Base-by-base conservation (phyloP, 2,329 filamentous ascomycete species). In the Curvularia sp. region DNA sequence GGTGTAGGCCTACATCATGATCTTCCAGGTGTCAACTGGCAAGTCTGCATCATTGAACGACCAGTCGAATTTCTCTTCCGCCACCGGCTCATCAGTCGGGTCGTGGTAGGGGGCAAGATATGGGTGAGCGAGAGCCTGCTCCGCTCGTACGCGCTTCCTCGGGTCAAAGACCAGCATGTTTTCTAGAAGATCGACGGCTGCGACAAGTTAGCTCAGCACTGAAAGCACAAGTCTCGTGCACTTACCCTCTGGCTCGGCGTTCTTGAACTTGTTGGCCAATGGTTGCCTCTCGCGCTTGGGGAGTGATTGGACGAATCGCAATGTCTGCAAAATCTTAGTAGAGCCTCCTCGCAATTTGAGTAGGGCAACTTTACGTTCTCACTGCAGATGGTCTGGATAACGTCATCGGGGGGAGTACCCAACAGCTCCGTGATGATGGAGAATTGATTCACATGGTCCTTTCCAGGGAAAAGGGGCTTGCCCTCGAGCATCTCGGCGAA, bases 401-500 rank as follows among this genome's bases (percentile, higher is more conserved):
- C 95, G 84, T 99, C 95, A 78, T 98, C 93, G 34, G 95, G 95
- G 10, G 95, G 95, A 32, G 95, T 98, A 46, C 95, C 95, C 42
- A 99, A 86, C 38, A 99, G 86, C 78, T 99, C 95, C 19, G 95
- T 99, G 77, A 99, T 99, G 82, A 99, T 99, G 67, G 93, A 97
- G 80, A 99, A 99, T 78, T 99, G 95, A 81, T 99, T 97, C 79
- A 99, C 95, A 76, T 99, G 95, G 76, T 99, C 95, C 82, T 99
- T 99, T 77, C 95, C 95, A 0, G 95, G 95, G 84, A 99, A 99
- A 21, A 99, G 82, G 30, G 95, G 95, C 82, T 98, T 98, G 76
- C 95, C 95, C 81, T 97, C 94, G 59, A 99, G 86, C 95, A 99
- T 99, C 81, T 99, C 95, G 41, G 95, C 95, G 71, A 99, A 98